Evolutionary conservation across 345 rosid genomes (phyloP), one percentile per base, ranked within the genome.

Genomic region (Euclidium syriacum): DNA sequence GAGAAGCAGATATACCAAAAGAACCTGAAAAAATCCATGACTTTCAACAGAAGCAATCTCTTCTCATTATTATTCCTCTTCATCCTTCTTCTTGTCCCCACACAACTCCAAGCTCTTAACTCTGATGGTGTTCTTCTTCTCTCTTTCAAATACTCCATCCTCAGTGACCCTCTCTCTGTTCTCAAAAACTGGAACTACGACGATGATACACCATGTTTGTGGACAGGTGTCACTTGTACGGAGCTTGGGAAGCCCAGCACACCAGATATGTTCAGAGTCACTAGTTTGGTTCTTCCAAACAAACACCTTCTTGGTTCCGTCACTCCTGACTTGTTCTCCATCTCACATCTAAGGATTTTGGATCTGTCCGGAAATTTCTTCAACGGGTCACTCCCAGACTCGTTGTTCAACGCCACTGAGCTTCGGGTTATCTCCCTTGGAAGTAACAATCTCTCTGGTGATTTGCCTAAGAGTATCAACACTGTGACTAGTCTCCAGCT

Each of bases 351-450:
- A 8, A 49, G 44, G n/a, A 73, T 67, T 52, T 75, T 88, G 60
- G 91, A 88, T 75, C 87, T 88, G 7, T 85, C 96, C 26, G 62
- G 69, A 63, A 88, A 88, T 54, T 66, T 77, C 73, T 80, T 88
- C 36, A 85, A 83, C 11, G 88, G 88, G 68, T 76, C 90, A 10
- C 58, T 88, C 29, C 92, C 92, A 1, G 63, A 41, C 44, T 74
- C 89, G 0, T 34, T 85, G 22, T 77, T 82, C 42, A 85, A 81
- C 64, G 71, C 81, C 1, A 74, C 85, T 17, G 78, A 85, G 73
- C 85, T 88, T 29, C 75, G 64, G 36, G 65, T 65, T 38, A 34
- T 88, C 7, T 80, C 86, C 23, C 79, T 85, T 23, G 77, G 83
- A 2, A 67, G 68, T 25, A 88, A 88, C 64, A 78, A 70, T 57